Percentiles rank a stretch among this genome's conserved stretches.
phyloP scores from a whole-genome alignment of 108 stramenopile species.

The Skeletonema marinoi region DNA sequence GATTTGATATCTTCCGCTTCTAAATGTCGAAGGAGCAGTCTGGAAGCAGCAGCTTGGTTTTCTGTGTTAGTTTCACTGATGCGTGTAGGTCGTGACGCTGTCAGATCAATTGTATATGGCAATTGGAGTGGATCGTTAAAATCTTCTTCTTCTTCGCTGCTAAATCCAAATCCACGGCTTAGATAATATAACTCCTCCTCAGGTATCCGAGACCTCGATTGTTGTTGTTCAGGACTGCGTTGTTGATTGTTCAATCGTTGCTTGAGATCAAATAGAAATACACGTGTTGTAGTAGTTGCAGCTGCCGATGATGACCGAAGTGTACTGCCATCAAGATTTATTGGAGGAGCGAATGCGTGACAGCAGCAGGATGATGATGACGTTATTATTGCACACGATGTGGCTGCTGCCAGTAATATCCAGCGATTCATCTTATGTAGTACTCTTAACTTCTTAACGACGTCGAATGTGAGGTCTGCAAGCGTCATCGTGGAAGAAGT shows the following conservation, averaged over 20 bases:
- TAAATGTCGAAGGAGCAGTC: conserved; percentile 33
- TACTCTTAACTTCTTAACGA: too few relatives aligned
- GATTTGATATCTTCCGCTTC: conserved; percentile 29
- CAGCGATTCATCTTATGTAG: not conserved
- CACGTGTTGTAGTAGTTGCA: not conserved
- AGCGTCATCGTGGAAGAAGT: too few relatives aligned
- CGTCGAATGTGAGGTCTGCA: too few relatives aligned
- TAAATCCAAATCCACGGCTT: conserved; percentile 19
- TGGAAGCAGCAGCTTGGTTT: not conserved
- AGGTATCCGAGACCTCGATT: conserved; percentile 3
- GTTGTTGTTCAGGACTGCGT: not conserved
- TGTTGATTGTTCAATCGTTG: not conserved
- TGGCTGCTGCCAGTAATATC: not conserved
- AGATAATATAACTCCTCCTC: conserved; percentile 22
- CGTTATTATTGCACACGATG: not conserved
- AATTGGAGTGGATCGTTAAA: conserved; percentile 7
- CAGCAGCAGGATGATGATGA: not conserved
- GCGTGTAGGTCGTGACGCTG: not conserved
- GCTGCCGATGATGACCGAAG: not conserved
- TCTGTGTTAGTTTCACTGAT: not conserved
- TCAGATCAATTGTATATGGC: conserved; percentile 30
- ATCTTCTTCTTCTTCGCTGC: not conserved
- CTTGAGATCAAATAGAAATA: not conserved
- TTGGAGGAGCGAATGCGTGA: not conserved
- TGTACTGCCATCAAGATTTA: not conserved